A percentile compares a stretch with the other conserved stretches of the same genome.
phyloP scores from a whole-genome alignment of 768 basidiomycete genomes.

The Pleurotus citrinopileatus region DNA sequence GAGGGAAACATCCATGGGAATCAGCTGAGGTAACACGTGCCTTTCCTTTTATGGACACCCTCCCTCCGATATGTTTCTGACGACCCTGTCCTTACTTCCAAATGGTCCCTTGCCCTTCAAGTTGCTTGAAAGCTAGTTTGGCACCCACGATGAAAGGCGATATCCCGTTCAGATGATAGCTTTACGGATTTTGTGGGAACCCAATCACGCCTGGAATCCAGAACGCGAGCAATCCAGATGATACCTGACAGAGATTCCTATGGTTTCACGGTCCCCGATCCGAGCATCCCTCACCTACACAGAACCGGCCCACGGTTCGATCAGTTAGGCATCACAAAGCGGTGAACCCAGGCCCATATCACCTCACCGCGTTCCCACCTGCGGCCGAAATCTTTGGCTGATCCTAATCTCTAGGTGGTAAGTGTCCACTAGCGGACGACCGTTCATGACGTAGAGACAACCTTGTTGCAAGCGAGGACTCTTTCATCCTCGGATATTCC shows the following conservation, averaged over 20 bases:
- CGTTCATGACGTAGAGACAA: background rate
- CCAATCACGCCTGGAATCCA: too few relatives aligned
- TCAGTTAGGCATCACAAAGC: slow-evolving; percentile 1
- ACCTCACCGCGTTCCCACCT: background rate
- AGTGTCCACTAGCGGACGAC: background rate
- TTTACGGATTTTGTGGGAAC: background rate
- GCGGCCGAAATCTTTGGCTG: background rate
- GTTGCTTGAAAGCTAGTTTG: slow-evolving; percentile 29
- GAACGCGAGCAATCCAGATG: too few relatives aligned
- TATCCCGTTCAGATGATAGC: too few relatives aligned
- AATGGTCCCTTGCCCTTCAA: too few relatives aligned
- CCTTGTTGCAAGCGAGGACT: background rate
- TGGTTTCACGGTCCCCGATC: slow-evolving; percentile 3
- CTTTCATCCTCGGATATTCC: background rate
- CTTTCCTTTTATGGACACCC: slow-evolving; percentile 15
- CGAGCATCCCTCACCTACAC: background rate
- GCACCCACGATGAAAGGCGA: slow-evolving; percentile 14
- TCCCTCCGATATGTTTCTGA: slow-evolving; percentile 1
- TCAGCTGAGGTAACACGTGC: slow-evolving; percentile 22
- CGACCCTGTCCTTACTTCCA: background rate
- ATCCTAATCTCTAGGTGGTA: too few relatives aligned
- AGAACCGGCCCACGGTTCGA: background rate
- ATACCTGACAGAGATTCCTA: too few relatives aligned
- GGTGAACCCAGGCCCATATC: background rate
- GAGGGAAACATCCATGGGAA: slow-evolving; percentile 8